Conservation (phyloP, 2,329 filamentous ascomycete species). For the Cladosporium sp. region DNA sequence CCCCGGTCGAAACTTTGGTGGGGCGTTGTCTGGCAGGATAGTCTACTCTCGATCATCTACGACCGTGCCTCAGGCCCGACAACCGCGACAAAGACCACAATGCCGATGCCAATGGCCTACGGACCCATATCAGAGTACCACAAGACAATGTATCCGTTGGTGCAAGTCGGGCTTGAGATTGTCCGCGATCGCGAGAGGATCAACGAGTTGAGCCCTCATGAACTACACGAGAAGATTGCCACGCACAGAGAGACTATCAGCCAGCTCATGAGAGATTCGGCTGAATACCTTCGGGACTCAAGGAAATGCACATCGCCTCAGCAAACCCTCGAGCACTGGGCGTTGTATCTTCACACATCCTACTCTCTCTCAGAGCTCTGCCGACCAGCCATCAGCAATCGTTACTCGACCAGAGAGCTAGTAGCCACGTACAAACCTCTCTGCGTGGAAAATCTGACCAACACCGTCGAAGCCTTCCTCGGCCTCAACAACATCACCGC, state of each 20-base stretch:
- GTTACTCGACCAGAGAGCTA: conserved; percentile 39
- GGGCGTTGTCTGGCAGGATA: conserved; percentile 63
- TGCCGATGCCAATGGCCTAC: conserved; percentile 32
- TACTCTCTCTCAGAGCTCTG: conserved; percentile 61
- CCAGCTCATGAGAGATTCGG: conserved; percentile 54
- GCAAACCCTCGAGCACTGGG: conserved; percentile 58
- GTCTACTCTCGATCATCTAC: conserved; percentile 59
- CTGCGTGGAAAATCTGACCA: conserved; percentile 53
- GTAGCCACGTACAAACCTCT: conserved; percentile 45
- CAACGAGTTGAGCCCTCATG: conserved; percentile 41
- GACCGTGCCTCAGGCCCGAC: conserved; percentile 55
- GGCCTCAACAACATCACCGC: conserved; percentile 50
- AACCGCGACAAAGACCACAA: conserved; percentile 48
- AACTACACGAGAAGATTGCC: conserved; percentile 49
- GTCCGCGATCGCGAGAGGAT: conserved; percentile 53
- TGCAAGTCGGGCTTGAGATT: conserved; percentile 57
- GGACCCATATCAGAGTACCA: conserved; percentile 52
- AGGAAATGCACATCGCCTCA: conserved; percentile 43
- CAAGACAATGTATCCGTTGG: conserved; percentile 54
- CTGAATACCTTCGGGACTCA: conserved; percentile 54
- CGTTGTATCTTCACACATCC: conserved; percentile 57
- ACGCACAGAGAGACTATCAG: conserved; percentile 55
- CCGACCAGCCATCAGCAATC: conserved; percentile 55
- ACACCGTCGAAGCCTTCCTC: conserved; percentile 57
- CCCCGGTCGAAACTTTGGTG: conserved; percentile 43